Evolutionary conservation across 2,329 filamentous ascomycete species (phyloP).

Genomic region (Rutstroemia sydowiana): DNA sequence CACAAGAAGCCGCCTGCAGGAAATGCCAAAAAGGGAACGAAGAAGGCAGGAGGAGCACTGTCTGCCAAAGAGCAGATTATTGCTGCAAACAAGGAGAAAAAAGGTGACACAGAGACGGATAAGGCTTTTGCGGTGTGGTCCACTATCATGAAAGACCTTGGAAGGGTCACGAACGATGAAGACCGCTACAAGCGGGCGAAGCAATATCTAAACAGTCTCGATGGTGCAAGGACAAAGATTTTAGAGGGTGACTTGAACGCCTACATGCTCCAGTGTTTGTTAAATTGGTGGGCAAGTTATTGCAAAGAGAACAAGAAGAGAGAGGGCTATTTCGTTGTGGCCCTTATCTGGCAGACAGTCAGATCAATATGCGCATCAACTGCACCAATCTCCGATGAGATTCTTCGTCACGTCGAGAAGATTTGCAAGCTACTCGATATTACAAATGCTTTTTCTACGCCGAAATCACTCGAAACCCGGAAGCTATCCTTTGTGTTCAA

Average conservation of each 20-base stretch:
- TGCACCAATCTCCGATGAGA: slow-evolving; percentile 35
- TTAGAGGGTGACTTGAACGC: slow-evolving; percentile 32
- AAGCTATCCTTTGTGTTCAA: slow-evolving; percentile 39
- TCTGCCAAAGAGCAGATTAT: slow-evolving; percentile 31
- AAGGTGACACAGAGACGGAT: slow-evolving; percentile 25
- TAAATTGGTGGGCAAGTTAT: slow-evolving; percentile 41
- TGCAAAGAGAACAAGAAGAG: slow-evolving; percentile 30
- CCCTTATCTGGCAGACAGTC: slow-evolving; percentile 39
- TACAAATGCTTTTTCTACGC: slow-evolving; percentile 24
- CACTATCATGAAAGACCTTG: slow-evolving; percentile 26
- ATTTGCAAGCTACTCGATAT: slow-evolving; percentile 30
- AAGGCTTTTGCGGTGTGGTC: slow-evolving; percentile 29
- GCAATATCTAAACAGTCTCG: slow-evolving; percentile 27
- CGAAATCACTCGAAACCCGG: slow-evolving; percentile 25
- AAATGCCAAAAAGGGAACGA: slow-evolving; percentile 8
- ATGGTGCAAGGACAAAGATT: slow-evolving; percentile 22
- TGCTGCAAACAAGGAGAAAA: slow-evolving; percentile 27
- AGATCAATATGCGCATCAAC: slow-evolving; percentile 32
- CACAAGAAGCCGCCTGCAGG: slow-evolving; percentile 7
- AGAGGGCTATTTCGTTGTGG: slow-evolving; percentile 36
- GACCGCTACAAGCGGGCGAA: slow-evolving; percentile 25
- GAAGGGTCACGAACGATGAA: slow-evolving; percentile 24
- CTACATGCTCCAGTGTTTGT: slow-evolving; percentile 41
- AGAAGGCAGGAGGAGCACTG: slow-evolving; percentile 34
- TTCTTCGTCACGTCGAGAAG: slow-evolving; percentile 30